phyloP scores from a whole-genome alignment of 148 eudicot genomes.

The Arbutus unedo region DNA sequence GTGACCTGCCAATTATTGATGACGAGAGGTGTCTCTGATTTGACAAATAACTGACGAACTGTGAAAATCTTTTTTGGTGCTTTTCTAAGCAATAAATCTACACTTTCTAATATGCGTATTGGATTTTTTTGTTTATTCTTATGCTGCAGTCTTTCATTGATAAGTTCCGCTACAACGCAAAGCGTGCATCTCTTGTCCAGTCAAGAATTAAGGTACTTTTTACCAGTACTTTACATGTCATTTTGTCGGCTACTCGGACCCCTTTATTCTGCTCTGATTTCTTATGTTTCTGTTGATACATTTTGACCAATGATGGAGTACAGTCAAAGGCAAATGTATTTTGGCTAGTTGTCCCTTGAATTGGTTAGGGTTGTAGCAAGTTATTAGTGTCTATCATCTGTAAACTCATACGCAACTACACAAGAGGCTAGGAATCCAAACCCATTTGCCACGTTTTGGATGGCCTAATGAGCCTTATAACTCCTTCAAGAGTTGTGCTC shows the following conservation, averaged over 20 bases:
- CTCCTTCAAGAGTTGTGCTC: neutral
- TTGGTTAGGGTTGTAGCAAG: neutral
- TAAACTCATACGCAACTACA: neutral
- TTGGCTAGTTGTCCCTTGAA: constrained; percentile 2
- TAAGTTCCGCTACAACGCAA: constrained; percentile 96
- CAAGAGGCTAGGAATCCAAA: neutral
- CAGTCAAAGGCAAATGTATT: neutral
- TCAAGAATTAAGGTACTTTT: constrained; percentile 88
- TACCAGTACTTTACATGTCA: neutral
- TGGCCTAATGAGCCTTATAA: neutral
- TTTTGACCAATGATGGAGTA: neutral
- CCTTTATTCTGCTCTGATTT: neutral
- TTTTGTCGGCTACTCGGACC: constrained; percentile 10
- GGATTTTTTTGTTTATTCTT: neutral
- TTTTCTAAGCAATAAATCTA: neutral
- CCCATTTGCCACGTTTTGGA: neutral
- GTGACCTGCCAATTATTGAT: neutral
- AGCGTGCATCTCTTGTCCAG: constrained; percentile 99
- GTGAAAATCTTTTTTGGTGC: constrained; percentile 10
- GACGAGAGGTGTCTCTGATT: neutral
- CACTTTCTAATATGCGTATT: constrained; percentile 9
- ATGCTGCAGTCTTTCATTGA: constrained; percentile 85
- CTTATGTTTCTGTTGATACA: neutral
- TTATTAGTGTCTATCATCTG: neutral
- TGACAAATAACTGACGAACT: neutral